phyloP scores from a whole-genome alignment of 2,329 filamentous ascomycete species.

The Orbilia ellipsospora region DNA sequence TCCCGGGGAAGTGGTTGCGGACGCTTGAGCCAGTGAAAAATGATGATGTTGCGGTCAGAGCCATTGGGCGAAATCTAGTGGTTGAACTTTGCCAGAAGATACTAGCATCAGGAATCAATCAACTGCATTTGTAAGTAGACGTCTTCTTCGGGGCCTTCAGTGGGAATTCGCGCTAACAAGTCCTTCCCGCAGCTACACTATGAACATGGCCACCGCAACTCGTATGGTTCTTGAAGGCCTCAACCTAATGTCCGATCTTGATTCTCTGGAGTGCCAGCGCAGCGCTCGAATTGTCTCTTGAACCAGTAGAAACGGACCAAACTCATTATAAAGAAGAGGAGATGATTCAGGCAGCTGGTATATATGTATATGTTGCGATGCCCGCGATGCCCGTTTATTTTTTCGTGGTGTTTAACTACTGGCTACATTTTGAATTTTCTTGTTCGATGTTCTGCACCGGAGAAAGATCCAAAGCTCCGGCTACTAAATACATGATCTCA shows the following conservation, averaged over 20 bases:
- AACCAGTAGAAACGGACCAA: no score
- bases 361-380: no score
- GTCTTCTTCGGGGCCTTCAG: no score
- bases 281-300: slow-evolving; percentile 95
- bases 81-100: slow-evolving; percentile 90
- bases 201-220: slow-evolving; percentile 96
- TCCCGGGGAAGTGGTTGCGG: slow-evolving; percentile 83
- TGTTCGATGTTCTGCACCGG: no score
- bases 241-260: slow-evolving; percentile 78
- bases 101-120: slow-evolving; percentile 81
- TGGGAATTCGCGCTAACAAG: slow-evolving; percentile 40
- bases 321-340: slow-evolving; percentile 83
- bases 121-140: slow-evolving; percentile 80
- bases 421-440: no score
- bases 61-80: slow-evolving; percentile 86
- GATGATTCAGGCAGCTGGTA: slow-evolving; percentile 97
- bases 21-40: slow-evolving; percentile 94
- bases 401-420: no score
- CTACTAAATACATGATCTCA: no score
- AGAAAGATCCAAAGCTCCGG: no score
- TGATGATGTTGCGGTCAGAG: slow-evolving; percentile 90
- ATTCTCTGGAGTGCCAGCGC: slow-evolving; percentile 85
- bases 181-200: slow-evolving; percentile 79
- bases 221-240: slow-evolving; percentile 94
- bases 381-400: no score